Percentiles rank a stretch among this genome's conserved stretches.
phyloP scores from a whole-genome alignment of 148 eudicot species.

The Rhododendron kiyosumense region DNA sequence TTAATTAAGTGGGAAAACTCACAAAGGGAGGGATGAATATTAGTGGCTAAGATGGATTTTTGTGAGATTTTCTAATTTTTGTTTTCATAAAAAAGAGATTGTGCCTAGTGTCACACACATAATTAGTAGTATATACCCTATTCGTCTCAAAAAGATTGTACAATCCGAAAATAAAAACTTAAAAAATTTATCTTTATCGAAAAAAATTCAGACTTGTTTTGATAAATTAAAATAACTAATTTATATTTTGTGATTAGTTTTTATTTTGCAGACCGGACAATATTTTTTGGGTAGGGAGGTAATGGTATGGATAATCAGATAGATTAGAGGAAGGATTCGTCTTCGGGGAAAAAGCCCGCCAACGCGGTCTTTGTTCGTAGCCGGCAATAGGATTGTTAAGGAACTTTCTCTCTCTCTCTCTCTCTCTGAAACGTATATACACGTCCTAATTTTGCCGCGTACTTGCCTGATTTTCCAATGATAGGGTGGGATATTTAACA shows the following conservation, averaged over 20 bases:
- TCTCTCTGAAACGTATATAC: background rate
- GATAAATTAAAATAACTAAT: too few relatives aligned
- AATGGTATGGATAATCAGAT: too few relatives aligned
- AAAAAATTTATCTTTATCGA: too few relatives aligned
- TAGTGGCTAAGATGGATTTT: background rate
- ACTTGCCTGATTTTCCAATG: constrained; percentile 18
- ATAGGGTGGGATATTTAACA: constrained; percentile 6
- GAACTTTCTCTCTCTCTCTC: background rate
- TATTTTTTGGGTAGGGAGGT: too few relatives aligned
- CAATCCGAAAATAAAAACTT: too few relatives aligned
- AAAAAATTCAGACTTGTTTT: background rate
- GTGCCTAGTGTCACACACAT: background rate
- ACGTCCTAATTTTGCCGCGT: background rate
- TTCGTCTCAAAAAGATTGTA: background rate
- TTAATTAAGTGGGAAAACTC: too few relatives aligned
- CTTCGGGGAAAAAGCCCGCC: constrained; percentile 20
- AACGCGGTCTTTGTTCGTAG: constrained; percentile 24
- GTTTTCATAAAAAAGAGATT: too few relatives aligned
- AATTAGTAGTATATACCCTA: too few relatives aligned
- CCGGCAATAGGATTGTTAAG: background rate
- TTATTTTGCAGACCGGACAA: too few relatives aligned
- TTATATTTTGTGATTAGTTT: too few relatives aligned
- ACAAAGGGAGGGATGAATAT: too few relatives aligned
- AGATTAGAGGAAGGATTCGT: background rate
- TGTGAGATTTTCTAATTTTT: too few relatives aligned